Percentiles rank a stretch among this genome's conserved stretches.
phyloP scores from a whole-genome alignment of 805 yeast species.

The Candida nitratophila region DNA sequence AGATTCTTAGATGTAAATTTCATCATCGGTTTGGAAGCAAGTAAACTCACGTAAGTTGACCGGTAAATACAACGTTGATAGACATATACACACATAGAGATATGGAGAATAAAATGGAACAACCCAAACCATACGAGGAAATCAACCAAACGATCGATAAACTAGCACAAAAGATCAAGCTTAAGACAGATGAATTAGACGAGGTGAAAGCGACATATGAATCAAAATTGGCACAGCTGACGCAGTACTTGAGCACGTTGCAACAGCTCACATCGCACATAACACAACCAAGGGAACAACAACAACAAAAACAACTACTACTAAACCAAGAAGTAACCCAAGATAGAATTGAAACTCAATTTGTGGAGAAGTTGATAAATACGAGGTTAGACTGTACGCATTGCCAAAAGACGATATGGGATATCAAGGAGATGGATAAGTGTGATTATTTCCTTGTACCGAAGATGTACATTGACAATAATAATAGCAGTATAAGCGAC shows the following conservation, averaged over 20 bases:
- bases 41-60: no score
- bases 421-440: conserved; percentile 1
- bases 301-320: no score
- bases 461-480: neutral
- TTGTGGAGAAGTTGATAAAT: no score
- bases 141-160: conserved; percentile 13
- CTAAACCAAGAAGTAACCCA: no score
- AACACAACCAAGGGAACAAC: neutral
- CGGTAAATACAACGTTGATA: no score
- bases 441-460: conserved; percentile 19
- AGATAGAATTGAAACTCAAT: no score
- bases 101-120: conserved; percentile 16
- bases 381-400: no score
- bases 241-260: neutral
- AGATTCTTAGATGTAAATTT: no score
- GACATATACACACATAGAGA: no score
- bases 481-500: no score
- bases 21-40: no score
- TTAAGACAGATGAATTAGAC: conserved; percentile 3
- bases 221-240: neutral
- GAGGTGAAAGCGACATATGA: neutral
- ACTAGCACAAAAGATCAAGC: conserved; percentile 13
- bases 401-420: conserved; percentile 10
- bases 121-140: conserved; percentile 14
- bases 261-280: no score